Evolutionary conservation across 306 rosid genomes (phyloP), one percentile per base, ranked within the genome.

Genomic region (Sphenostylis stenocarpa): DNA sequence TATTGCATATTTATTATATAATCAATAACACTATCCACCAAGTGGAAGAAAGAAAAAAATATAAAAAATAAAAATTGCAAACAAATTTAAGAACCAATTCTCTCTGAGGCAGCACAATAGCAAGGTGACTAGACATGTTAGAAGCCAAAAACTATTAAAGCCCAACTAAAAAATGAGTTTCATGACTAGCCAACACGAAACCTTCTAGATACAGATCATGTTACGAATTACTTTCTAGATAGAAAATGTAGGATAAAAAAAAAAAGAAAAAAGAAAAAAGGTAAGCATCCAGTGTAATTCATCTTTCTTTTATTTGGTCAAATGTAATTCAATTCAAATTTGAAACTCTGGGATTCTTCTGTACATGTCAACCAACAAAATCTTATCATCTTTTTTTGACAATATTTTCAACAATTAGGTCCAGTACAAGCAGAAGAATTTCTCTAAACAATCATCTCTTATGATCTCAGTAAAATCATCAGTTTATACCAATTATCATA

Each of bases 371-470:
- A 44, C 39, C n/a, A n/a, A 70, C 33, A 39, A 70, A 62, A 49
- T 38, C 48, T 71, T 5, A 13, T 26, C 51, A 16, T 48, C 41
- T 45, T 45, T 45, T n/a, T 0, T 20, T 16, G 45, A 26, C 47
- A 14, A 15, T 16, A 55, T 64, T 80, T 41, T 65, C 69, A 80
- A 67, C 61, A 75, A 39, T 69, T 45, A 69, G 36, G 6, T 33
- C 33, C 52, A 48, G 38, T 17, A 75, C 36, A 64, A 57, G 49
- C 57, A n/a, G 38, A 67, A 56, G 77, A 31, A 58, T 52, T 60
- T 16, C 17, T 16, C 41, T 39, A 53, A 82, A 70, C 13, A 11
- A 60, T 34, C 76, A 80, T 67, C 62, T 21, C 6, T 65, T 48
- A 56, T n/a, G 7, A 64, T 8, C 48, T 67, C 72, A 75, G 38